Percentiles rank a stretch among this genome's conserved stretches.
Evolutionary conservation across 352 stramenopile species (phyloP).

Genomic region (Phytophthora agathidicida): DNA sequence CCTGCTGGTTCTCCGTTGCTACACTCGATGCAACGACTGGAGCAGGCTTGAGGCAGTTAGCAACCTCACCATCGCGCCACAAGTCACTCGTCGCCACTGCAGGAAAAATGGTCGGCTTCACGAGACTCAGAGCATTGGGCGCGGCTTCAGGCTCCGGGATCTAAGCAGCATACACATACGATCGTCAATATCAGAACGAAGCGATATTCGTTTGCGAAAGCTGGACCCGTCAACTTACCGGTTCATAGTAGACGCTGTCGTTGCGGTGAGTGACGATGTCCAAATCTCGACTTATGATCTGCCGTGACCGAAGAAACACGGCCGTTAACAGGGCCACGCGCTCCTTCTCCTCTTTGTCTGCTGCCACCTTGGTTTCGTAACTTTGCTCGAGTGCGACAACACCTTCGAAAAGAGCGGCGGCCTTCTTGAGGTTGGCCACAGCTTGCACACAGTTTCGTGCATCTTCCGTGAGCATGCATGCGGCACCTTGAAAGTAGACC

Average conservation of each 20-base stretch:
- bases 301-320: slow-evolving; percentile 59
- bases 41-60: slow-evolving; percentile 46
- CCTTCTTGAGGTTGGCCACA: slow-evolving; percentile 67
- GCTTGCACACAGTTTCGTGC: slow-evolving; percentile 53
- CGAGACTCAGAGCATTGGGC: slow-evolving; percentile 55
- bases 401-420: slow-evolving; percentile 37
- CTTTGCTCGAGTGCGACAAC: slow-evolving; percentile 38
- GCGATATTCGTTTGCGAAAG: background rate
- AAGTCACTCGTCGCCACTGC: slow-evolving; percentile 38
- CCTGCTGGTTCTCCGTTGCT: slow-evolving; percentile 11
- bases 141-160: slow-evolving; percentile 52
- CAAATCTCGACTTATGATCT: slow-evolving; percentile 71
- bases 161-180: slow-evolving; percentile 14
- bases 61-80: slow-evolving; percentile 57
- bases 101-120: slow-evolving; percentile 49
- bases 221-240: slow-evolving; percentile 24
- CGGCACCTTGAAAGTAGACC: slow-evolving; percentile 67
- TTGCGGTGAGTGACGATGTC: slow-evolving; percentile 76
- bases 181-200: background rate
- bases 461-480: slow-evolving; percentile 61
- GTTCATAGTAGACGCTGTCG: slow-evolving; percentile 74
- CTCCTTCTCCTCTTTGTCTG: slow-evolving; percentile 42
- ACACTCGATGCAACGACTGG: slow-evolving; percentile 1
- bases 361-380: slow-evolving; percentile 46
- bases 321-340: slow-evolving; percentile 42